phyloP scores from a whole-genome alignment of 139 green algal genomes.

The Coccomyxa sp. region DNA sequence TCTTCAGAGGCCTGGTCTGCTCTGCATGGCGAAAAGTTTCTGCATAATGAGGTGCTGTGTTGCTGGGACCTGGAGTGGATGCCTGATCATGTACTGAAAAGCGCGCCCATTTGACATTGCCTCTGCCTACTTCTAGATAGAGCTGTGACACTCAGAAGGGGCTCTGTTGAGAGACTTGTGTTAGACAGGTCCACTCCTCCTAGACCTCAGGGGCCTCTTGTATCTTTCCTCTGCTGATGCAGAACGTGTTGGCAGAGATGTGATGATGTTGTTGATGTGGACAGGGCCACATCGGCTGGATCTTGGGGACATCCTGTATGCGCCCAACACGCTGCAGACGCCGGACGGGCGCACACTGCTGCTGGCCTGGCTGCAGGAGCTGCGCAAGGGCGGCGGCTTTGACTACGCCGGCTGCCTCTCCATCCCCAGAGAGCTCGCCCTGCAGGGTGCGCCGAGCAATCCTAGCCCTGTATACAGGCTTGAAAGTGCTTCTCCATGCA shows the following conservation, averaged over 20 bases:
- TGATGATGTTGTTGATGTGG: not conserved
- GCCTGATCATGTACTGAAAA: too few species aligned
- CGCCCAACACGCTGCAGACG: conserved; percentile 22
- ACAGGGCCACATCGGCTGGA: conserved; percentile 28
- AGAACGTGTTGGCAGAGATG: too few species aligned
- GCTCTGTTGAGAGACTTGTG: too few species aligned
- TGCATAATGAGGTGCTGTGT: not conserved
- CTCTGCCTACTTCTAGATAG: too few species aligned
- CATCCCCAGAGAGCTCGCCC: conserved; percentile 19
- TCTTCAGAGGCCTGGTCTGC: too few species aligned
- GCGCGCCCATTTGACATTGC: too few species aligned
- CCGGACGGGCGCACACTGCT: conserved; percentile 14
- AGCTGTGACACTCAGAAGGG: too few species aligned
- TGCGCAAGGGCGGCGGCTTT: conserved; percentile 16
- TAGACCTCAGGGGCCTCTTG: too few species aligned
- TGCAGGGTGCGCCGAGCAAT: conserved; percentile 8
- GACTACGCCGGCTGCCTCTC: conserved; percentile 35
- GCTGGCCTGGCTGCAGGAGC: conserved; percentile 35
- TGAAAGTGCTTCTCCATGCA: not conserved
- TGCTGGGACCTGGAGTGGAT: not conserved
- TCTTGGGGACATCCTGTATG: conserved; percentile 30
- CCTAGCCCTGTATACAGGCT: not conserved
- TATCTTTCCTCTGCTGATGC: too few species aligned
- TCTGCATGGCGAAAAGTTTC: not conserved
- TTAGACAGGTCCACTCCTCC: too few species aligned